phyloP scores from a whole-genome alignment of 2,329 filamentous ascomycete species.

The Exophiala oligosperma region DNA sequence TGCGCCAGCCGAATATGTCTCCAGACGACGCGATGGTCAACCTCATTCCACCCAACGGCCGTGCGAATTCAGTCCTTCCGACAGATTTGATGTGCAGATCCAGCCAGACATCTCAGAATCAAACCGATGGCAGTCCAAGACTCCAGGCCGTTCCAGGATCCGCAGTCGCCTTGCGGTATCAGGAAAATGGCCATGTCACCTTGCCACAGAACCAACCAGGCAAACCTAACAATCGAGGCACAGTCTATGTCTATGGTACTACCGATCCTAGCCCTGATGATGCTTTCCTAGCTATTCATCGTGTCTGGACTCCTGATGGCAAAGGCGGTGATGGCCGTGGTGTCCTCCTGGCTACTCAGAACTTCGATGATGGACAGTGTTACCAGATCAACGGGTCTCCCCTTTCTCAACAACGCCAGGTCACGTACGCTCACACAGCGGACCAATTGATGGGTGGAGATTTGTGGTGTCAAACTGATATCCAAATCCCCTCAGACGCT shows the following conservation, averaged over 20 bases:
- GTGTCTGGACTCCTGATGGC: constrained; percentile 75
- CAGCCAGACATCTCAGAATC: constrained; percentile 60
- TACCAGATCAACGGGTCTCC: constrained; percentile 69
- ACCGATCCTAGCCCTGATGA: constrained; percentile 59
- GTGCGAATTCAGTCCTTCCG: constrained; percentile 48
- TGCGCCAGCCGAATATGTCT: constrained; percentile 57
- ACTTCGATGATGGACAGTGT: constrained; percentile 89
- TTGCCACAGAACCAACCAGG: constrained; percentile 55
- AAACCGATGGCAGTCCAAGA: constrained; percentile 61
- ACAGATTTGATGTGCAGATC: constrained; percentile 64
- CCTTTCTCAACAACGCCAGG: constrained; percentile 62
- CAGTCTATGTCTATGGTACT: constrained; percentile 75
- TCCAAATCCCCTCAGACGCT: constrained; percentile 69
- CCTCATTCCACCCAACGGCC: constrained; percentile 60
- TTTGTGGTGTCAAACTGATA: constrained; percentile 77
- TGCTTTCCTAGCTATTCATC: constrained; percentile 64
- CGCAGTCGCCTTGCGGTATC: constrained; percentile 65
- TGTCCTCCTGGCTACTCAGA: constrained; percentile 70
- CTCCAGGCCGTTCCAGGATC: constrained; percentile 63
- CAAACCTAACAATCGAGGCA: constrained; percentile 67
- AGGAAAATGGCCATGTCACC: constrained; percentile 76
- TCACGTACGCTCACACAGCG: constrained; percentile 52
- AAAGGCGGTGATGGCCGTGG: constrained; percentile 79
- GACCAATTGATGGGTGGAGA: constrained; percentile 58
- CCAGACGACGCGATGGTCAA: constrained; percentile 60